phyloP scores from a whole-genome alignment of 108 stramenopile genomes.

The Stephanodiscus minutulus region DNA sequence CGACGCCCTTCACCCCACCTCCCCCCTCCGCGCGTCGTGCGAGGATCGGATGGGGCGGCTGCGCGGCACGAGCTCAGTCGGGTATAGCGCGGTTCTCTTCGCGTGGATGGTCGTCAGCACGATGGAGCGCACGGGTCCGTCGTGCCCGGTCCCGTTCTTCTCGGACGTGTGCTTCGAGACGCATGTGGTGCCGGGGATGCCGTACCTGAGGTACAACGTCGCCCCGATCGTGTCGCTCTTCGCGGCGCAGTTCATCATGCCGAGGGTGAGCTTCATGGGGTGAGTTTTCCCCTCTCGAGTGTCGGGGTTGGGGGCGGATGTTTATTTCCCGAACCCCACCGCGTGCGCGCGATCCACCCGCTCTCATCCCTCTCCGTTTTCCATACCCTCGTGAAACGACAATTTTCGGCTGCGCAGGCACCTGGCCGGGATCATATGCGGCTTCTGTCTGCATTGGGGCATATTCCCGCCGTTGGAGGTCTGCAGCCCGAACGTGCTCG shows the following conservation, averaged over 20 bases:
- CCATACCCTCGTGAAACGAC: not conserved
- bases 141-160: conserved; percentile 79
- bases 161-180: conserved; percentile 72
- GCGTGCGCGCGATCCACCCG: not conserved
- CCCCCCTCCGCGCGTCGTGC: not conserved
- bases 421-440: conserved; percentile 76
- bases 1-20: not conserved
- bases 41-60: conserved; percentile 15
- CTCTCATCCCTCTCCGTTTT: not conserved
- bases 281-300: no score
- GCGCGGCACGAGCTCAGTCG: conserved; percentile 63
- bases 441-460: conserved; percentile 76
- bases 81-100: conserved; percentile 83
- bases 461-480: conserved; percentile 60
- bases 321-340: not conserved
- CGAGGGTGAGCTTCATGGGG: conserved; percentile 74
- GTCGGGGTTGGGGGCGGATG: not conserved
- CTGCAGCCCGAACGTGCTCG: conserved; percentile 60
- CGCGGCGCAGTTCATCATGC: conserved; percentile 71
- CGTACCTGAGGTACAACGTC: conserved; percentile 56
- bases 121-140: conserved; percentile 47
- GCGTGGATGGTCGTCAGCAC: conserved; percentile 79
- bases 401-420: conserved; percentile 35
- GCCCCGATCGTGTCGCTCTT: conserved; percentile 73
- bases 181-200: conserved; percentile 31